Percentiles rank a stretch among this genome's conserved stretches.
phyloP scores from a whole-genome alignment of 2,329 filamentous ascomycete species.

The Atkinsonella hypoxylon region DNA sequence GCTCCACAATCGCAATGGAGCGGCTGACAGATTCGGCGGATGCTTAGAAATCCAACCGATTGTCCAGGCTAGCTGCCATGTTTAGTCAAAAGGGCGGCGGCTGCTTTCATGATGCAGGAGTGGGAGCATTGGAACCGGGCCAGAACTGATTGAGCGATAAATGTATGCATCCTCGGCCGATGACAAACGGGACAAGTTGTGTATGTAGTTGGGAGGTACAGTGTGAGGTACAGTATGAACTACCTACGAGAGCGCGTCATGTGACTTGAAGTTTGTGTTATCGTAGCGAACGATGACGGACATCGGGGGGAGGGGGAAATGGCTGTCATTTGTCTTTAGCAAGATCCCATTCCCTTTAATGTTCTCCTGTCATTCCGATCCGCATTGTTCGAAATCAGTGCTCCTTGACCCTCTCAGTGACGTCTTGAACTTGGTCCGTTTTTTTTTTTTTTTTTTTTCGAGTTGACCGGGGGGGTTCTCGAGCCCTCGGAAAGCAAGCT shows the following conservation, averaged over 20 bases:
- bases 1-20: slow-evolving; percentile 6
- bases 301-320: too few species aligned
- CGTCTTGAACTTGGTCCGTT: too few species aligned
- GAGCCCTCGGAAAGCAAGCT: too few species aligned
- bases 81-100: not conserved
- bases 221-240: too few species aligned
- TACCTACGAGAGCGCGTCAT: not conserved
- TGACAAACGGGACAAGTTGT: not conserved
- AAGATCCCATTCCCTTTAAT: too few species aligned
- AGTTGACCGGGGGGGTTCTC: too few species aligned
- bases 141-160: not conserved
- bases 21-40: slow-evolving; percentile 1
- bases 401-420: too few species aligned
- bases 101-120: not conserved
- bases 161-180: not conserved
- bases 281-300: not conserved
- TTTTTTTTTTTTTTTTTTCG: too few species aligned
- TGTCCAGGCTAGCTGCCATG: not conserved
- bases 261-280: not conserved
- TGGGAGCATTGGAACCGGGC: not conserved
- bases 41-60: slow-evolving; percentile 9
- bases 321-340: too few species aligned
- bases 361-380: too few species aligned
- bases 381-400: too few species aligned
- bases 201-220: too few species aligned